Evolutionary conservation across 305 asterid genomes (phyloP).

Genomic region (Fraxinus dipetala): DNA sequence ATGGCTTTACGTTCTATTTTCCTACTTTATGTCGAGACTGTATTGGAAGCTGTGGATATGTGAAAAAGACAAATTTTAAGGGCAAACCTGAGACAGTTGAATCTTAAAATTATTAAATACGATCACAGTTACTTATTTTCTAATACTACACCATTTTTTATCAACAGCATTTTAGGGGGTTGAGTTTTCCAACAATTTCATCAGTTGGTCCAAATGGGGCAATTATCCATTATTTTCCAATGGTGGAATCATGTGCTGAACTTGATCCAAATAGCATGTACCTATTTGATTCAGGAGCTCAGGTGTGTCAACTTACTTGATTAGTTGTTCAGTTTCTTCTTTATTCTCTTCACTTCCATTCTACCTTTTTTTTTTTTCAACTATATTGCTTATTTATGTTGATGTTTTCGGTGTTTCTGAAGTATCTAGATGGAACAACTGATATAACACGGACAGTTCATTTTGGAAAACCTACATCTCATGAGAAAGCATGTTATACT

Average conservation of each 20-base stretch:
- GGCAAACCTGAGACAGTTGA: not conserved
- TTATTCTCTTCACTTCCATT: constrained; percentile 2
- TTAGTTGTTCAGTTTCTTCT: not conserved
- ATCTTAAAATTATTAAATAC: not conserved
- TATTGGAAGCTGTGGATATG: constrained; percentile 8
- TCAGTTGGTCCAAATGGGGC: constrained; percentile 98
- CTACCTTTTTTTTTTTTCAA: constrained; percentile 5
- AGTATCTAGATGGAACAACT: constrained; percentile 98
- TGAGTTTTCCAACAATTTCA: constrained; percentile 95
- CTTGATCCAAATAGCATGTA: constrained; percentile 76
- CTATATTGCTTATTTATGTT: constrained; percentile 23
- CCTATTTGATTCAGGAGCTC: constrained; percentile 95
- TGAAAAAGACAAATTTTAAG: not conserved
- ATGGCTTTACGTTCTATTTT: constrained; percentile 13
- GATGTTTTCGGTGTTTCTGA: constrained; percentile 30
- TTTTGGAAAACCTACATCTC: constrained; percentile 84
- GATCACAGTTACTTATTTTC: not conserved
- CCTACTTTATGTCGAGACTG: constrained; percentile 9
- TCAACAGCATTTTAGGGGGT: constrained; percentile 75
- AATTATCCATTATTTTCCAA: constrained; percentile 77
- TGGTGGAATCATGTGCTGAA: constrained; percentile 77
- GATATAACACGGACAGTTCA: constrained; percentile 95
- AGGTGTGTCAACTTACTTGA: constrained; percentile 45
- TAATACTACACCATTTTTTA: constrained; percentile 11
- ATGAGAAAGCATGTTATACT: constrained; percentile 94